These are phyloP conservation scores for Coemansia sp. DNA, from an alignment of 192 early-diverging fungal species.

Conservation along the genomic window DNA sequence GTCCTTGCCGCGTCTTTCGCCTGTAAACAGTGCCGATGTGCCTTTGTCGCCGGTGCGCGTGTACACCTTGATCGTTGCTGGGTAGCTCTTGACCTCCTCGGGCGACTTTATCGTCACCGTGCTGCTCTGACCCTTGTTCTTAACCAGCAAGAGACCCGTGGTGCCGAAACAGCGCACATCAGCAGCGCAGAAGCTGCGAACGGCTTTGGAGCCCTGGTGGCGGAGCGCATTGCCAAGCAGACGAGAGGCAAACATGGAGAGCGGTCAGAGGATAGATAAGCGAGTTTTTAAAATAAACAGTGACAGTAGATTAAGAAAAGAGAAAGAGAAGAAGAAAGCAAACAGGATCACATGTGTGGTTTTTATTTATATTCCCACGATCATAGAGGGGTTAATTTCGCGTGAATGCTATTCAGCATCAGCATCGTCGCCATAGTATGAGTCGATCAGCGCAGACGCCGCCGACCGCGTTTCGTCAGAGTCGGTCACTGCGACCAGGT, in stretches of 20 bases:
- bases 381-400: neutral
- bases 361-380: neutral
- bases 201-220: neutral
- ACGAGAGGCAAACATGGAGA: neutral
- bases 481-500: conserved; percentile 53
- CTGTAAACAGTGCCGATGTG: conserved; percentile 84
- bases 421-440: conserved; percentile 59
- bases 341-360: neutral
- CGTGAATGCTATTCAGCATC: neutral
- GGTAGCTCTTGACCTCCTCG: conserved; percentile 49
- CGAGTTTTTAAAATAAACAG: conserved; percentile 1
- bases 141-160: neutral
- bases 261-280: neutral
- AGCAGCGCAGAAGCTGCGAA: neutral
- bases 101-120: conserved; percentile 36
- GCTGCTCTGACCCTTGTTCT: conserved; percentile 14
- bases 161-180: conserved; percentile 1
- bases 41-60: conserved; percentile 94
- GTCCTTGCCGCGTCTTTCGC: conserved; percentile 84
- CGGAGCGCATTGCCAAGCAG: neutral
- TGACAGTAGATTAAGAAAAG: neutral
- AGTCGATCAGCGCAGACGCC: conserved; percentile 59
- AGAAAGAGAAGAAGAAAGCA: neutral
- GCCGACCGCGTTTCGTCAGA: conserved; percentile 55
- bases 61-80: conserved; percentile 72